Evolutionary conservation across 1,284 basidiomycete genomes (phyloP).

Genomic region (Cryptococcus depauperatus): DNA sequence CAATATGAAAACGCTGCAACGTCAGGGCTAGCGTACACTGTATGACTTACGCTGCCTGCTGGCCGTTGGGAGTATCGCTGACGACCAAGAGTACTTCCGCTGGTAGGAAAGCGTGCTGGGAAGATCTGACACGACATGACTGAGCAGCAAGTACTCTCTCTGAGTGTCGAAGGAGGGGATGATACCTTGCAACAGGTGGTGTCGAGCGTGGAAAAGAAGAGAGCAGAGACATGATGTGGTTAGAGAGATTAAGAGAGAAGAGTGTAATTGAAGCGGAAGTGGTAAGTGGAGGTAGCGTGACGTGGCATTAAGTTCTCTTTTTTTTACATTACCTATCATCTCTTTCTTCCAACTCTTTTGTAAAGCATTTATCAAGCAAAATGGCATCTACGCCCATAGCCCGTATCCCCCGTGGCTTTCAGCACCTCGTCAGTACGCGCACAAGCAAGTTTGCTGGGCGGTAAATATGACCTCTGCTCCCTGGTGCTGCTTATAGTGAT

Average conservation of each 20-base stretch:
- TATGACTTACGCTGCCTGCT: neutral
- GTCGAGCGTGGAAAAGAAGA: neutral
- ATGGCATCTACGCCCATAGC: neutral
- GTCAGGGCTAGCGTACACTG: neutral
- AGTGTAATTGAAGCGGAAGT: neutral
- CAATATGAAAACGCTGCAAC: neutral
- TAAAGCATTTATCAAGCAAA: neutral
- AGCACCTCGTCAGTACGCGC: constrained; percentile 22
- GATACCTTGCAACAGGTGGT: neutral
- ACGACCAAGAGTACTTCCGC: constrained; percentile 21
- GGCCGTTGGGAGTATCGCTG: neutral
- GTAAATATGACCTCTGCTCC: neutral
- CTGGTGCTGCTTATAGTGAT: neutral
- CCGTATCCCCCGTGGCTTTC: constrained; percentile 18
- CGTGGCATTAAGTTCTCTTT: neutral
- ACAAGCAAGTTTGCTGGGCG: constrained; percentile 15
- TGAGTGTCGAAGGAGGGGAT: constrained; percentile 16
- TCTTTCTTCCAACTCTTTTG: too few relatives aligned
- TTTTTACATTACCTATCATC: neutral
- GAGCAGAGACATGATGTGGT: neutral
- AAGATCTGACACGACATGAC: constrained; percentile 21
- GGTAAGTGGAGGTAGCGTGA: neutral
- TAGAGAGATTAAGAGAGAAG: neutral
- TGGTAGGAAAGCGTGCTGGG: constrained; percentile 12
- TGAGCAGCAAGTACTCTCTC: constrained; percentile 16